Evolutionary conservation across 345 rosid species (phyloP).

Genomic region (Ceriops decandra): DNA sequence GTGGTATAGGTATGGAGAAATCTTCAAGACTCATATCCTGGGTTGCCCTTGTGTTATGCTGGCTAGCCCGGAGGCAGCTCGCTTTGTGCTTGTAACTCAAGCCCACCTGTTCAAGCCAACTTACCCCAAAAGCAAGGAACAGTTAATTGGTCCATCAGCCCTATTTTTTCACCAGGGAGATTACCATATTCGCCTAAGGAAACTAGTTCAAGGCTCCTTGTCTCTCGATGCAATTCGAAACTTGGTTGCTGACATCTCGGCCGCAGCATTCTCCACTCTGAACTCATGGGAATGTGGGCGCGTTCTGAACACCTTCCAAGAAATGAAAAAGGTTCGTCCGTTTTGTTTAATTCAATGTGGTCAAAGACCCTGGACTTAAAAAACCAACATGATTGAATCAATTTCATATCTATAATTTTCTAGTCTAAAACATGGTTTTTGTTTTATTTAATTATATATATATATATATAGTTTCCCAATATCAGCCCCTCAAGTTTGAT

Average conservation of each 20-base stretch:
- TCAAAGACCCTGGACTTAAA: too few relatives aligned
- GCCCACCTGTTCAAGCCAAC: slow-evolving; percentile 87
- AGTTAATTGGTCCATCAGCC: slow-evolving; percentile 73
- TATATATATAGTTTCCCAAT: too few relatives aligned
- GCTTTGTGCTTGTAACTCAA: slow-evolving; percentile 61
- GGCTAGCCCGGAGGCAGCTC: slow-evolving; percentile 85
- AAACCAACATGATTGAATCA: too few relatives aligned
- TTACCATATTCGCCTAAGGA: slow-evolving; percentile 65
- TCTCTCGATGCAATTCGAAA: slow-evolving; percentile 51
- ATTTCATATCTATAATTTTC: too few relatives aligned
- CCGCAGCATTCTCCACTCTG: slow-evolving; percentile 43
- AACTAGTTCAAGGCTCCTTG: slow-evolving; percentile 60
- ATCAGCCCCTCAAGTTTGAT: too few relatives aligned
- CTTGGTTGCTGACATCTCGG: slow-evolving; percentile 54
- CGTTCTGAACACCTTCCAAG: slow-evolving; percentile 64
- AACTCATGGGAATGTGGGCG: slow-evolving; percentile 51
- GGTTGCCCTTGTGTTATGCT: slow-evolving; percentile 94
- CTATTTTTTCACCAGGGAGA: slow-evolving; percentile 86
- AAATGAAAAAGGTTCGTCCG: slow-evolving; percentile 70
- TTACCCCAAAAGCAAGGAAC: slow-evolving; percentile 88
- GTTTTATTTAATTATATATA: too few relatives aligned
- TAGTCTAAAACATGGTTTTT: too few relatives aligned
- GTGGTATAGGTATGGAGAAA: slow-evolving; percentile 65
- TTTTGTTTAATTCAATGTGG: background rate
- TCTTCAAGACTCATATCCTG: slow-evolving; percentile 82